A percentile compares a stretch with the other conserved stretches of the same genome.
Conservation (phyloP, 1,284 basidiomycete species). For the Pisolithus thermaeus region DNA sequence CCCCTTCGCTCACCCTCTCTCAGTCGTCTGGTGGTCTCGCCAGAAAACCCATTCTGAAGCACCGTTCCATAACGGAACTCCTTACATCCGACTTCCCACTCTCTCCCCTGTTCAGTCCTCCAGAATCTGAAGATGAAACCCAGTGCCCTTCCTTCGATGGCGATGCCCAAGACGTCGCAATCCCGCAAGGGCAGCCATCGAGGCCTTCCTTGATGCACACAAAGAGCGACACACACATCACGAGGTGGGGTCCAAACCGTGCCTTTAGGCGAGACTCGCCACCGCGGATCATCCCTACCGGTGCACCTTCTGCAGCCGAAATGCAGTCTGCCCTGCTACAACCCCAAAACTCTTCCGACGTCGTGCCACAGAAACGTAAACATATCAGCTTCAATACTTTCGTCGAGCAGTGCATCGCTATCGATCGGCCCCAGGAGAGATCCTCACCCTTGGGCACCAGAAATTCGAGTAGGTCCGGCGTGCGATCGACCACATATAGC, state of each 20-base stretch:
- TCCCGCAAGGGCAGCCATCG: slow-evolving; percentile 16
- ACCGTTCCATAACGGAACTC: slow-evolving; percentile 89
- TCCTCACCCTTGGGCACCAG: slow-evolving; percentile 3
- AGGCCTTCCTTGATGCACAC: slow-evolving; percentile 69
- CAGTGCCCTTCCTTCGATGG: slow-evolving; percentile 16
- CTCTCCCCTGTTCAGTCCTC: slow-evolving; percentile 53
- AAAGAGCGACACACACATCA: slow-evolving; percentile 79
- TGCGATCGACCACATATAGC: slow-evolving; percentile 8
- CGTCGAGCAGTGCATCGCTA: slow-evolving; percentile 96
- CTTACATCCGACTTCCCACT: slow-evolving; percentile 63
- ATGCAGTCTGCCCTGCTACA: slow-evolving; percentile 14
- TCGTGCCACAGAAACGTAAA: slow-evolving; percentile 49
- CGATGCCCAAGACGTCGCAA: slow-evolving; percentile 2
- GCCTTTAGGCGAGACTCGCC: slow-evolving; percentile 62
- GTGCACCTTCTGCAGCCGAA: slow-evolving; percentile 7
- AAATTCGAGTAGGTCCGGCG: not conserved
- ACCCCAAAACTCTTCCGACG: slow-evolving; percentile 16
- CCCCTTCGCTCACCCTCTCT: slow-evolving; percentile 28
- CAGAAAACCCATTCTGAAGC: slow-evolving; percentile 93
- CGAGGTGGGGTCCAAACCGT: slow-evolving; percentile 44
- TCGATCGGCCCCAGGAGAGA: slow-evolving; percentile 59
- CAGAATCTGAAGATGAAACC: slow-evolving; percentile 29
- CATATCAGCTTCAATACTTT: slow-evolving; percentile 99
- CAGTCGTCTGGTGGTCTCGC: slow-evolving; percentile 30
- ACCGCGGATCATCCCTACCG: slow-evolving; percentile 47